Base-by-base conservation (phyloP, 345 rosid genomes). In the Aquilaria sinensis region DNA sequence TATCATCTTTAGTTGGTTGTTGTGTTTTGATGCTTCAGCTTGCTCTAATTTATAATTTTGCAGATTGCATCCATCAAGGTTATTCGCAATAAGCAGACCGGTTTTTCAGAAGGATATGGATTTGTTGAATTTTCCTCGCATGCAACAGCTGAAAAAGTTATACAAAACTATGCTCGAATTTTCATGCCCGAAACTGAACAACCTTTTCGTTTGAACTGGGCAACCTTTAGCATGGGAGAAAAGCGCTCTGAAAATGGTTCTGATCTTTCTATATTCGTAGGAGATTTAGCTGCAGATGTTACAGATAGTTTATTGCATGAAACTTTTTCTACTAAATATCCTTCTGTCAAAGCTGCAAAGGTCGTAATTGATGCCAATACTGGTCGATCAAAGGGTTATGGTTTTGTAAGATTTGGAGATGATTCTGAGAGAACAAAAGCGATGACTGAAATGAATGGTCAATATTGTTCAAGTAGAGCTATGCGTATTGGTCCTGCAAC, bases 401-500 rank as follows among this genome's bases (percentile, higher is more conserved):
- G 97, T 30, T 90, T 90, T 77, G 97, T 90, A 77, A 84, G 97
- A 75, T 90, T 90, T 73, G 92, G 90, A 52, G 96, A 90, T 61
- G 92, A 88, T 56, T 70, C 31, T 63, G 97, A 90, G 66, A 81
- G 87, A 69, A 72, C 81, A 23, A 79, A 84, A 64, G 97, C 96
- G 15, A 87, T 90, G 97, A 69, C 78, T 46, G 96, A 90, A 76
- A 90, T 90, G 97, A 79, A 88, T 74, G 93, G 97, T 56, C 81
- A 80, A 10, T 84, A 87, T 69, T 90, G 92, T 75, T 87, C 87
- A 4, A 88, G 82, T 75, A 81, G 97, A 81, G 83, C 93, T 23
- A 90, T 90, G 97, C 85, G 96, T 10, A 88, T 88, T 23, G 96
- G 92, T 71, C 87, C 93, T 59, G 96, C 97, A 51, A 87, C 96